phyloP scores from a whole-genome alignment of 139 green algal species.

The Chlorella sp. region DNA sequence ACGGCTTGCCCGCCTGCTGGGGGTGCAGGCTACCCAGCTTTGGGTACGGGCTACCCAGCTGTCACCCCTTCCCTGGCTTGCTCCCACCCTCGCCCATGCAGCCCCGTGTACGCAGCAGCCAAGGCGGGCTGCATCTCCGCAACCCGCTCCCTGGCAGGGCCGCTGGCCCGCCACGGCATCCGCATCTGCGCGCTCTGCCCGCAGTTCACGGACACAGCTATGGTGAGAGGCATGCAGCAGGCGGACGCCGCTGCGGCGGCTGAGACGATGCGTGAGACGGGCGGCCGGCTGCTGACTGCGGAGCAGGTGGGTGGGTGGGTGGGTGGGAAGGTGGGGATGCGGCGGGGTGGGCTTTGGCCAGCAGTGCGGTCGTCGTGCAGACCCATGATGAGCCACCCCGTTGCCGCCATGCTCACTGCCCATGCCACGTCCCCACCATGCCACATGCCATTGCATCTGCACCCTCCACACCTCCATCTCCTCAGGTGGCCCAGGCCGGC shows the following conservation, averaged over 20 bases:
- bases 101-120: slow-evolving; percentile 77
- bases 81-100: neutral
- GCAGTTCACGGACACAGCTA: slow-evolving; percentile 73
- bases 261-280: slow-evolving; percentile 1
- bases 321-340: neutral
- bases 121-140: slow-evolving; percentile 83
- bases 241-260: neutral
- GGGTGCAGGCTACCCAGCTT: neutral
- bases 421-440: too few species aligned
- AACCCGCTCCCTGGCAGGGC: slow-evolving; percentile 50
- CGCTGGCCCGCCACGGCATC: slow-evolving; percentile 54
- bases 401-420: too few species aligned
- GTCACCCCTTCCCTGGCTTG: neutral
- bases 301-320: neutral
- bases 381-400: too few species aligned
- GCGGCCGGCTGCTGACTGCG: slow-evolving; percentile 35
- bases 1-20: neutral
- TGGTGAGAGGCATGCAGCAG: slow-evolving; percentile 51
- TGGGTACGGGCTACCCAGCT: neutral
- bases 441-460: neutral
- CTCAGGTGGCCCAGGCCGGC: slow-evolving; percentile 49
- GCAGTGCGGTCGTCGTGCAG: too few species aligned
- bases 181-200: slow-evolving; percentile 52
- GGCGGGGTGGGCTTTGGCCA: too few species aligned
- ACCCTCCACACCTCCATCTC: neutral